phyloP scores from a whole-genome alignment of 768 basidiomycete genomes.

The Boletus rufocinnamomeus region DNA sequence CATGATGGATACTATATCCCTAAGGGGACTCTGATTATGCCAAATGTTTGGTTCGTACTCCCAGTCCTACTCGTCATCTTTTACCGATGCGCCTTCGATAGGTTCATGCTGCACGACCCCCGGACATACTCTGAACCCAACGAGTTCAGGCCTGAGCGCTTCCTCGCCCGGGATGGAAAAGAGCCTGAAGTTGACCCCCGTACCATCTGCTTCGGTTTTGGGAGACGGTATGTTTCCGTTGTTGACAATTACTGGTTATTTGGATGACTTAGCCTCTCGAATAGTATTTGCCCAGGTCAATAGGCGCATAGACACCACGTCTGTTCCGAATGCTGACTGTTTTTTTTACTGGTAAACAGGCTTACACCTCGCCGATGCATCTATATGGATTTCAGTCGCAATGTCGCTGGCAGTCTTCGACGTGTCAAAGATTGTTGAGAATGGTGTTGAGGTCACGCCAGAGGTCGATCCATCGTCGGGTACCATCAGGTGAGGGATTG shows the following conservation, averaged over 20 bases:
- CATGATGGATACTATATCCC: constrained; percentile 65
- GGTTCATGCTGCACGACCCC: constrained; percentile 37
- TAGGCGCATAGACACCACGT: not conserved
- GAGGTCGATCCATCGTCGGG: constrained; percentile 59
- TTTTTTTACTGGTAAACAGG: constrained; percentile 34
- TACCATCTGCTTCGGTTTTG: constrained; percentile 68
- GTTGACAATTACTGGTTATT: constrained; percentile 4
- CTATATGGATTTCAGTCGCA: constrained; percentile 46
- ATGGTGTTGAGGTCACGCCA: constrained; percentile 52
- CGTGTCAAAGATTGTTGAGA: constrained; percentile 45
- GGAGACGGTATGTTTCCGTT: constrained; percentile 48
- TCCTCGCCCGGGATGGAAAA: constrained; percentile 40
- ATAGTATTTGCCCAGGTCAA: constrained; percentile 34
- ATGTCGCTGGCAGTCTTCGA: constrained; percentile 51
- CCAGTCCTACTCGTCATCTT: constrained; percentile 4
- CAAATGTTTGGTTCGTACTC: constrained; percentile 25
- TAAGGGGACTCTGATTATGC: constrained; percentile 37
- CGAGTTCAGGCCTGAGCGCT: constrained; percentile 62
- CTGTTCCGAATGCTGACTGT: constrained; percentile 28
- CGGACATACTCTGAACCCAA: constrained; percentile 52
- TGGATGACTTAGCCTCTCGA: constrained; percentile 3
- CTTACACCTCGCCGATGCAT: constrained; percentile 52
- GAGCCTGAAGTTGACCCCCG: constrained; percentile 57
- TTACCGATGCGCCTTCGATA: constrained; percentile 1
- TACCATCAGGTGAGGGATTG: constrained; percentile 54